A percentile compares a stretch with the other conserved stretches of the same genome.
These are phyloP conservation scores for Lactifluus hygrophoroides DNA, from an alignment of 768 basidiomycete genomes.

Conservation along the genomic window DNA sequence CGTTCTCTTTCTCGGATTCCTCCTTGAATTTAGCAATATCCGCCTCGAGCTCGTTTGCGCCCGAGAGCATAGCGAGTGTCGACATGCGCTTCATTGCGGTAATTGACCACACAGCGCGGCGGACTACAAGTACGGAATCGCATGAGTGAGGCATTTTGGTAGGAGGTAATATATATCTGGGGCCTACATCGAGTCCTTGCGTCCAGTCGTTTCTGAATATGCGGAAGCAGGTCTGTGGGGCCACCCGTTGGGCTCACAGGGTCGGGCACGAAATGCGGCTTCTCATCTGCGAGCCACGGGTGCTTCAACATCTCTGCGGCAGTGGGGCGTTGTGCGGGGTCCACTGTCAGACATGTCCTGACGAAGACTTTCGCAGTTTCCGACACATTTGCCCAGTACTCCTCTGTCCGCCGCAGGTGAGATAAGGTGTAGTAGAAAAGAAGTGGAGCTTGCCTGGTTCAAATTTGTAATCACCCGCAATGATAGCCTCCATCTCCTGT, in stretches of 20 bases:
- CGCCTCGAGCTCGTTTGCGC: slow-evolving; percentile 44
- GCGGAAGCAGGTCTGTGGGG: slow-evolving; percentile 74
- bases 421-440: not conserved
- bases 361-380: slow-evolving; percentile 81
- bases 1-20: slow-evolving; percentile 57
- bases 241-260: slow-evolving; percentile 46
- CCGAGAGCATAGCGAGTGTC: slow-evolving; percentile 38
- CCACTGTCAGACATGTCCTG: slow-evolving; percentile 69
- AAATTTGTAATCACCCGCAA: slow-evolving; percentile 88
- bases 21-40: slow-evolving; percentile 65
- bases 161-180: not conserved
- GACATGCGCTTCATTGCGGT: slow-evolving; percentile 80
- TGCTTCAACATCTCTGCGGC: slow-evolving; percentile 68
- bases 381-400: slow-evolving; percentile 85
- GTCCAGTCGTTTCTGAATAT: slow-evolving; percentile 84
- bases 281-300: slow-evolving; percentile 65
- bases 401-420: slow-evolving; percentile 34
- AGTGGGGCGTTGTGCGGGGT: slow-evolving; percentile 73
- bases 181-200: slow-evolving; percentile 40
- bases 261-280: slow-evolving; percentile 65
- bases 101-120: slow-evolving; percentile 80
- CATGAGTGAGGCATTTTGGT: not conserved
- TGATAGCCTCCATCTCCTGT: slow-evolving; percentile 93
- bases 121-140: slow-evolving; percentile 44
- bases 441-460: slow-evolving; percentile 43